Base-by-base conservation (phyloP, 306 rosid genomes). In the Quillaja saponaria region DNA sequence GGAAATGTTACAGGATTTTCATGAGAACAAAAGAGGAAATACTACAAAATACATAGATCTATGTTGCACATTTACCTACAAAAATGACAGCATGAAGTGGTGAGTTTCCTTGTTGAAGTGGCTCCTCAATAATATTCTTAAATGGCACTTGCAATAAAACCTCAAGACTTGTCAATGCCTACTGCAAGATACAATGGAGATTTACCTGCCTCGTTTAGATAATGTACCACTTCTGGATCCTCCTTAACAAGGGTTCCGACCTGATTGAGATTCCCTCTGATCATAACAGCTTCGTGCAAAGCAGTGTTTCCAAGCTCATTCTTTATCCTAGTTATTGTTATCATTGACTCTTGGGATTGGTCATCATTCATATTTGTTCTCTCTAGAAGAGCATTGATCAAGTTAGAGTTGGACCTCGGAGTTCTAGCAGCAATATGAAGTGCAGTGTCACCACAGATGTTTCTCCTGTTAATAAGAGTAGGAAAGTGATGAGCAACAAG, bases 131-230 rank as follows among this genome's bases (percentile, higher is more conserved):
- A n/a, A n/a, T n/a, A 2, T 25, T 4, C 31, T 1, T 25, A 25
- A 25, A 25, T 25, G 31, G 31, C 4, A 25, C 31, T 25, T 25
- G 31, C 31, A 25, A 25, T 4, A 5, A 12, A 3, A 6, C 33
- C 4, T 34, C 45, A 20, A 9, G 18, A n/a, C 4, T 33, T 12
- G 5, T 8, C 33, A 9, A 6, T 34, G 10, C n/a, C 2, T 39
- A 21, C 46, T 57, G 62, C 62, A 31, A 38, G 37, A 39, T 34
- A 39, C 8, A 57, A 14, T 14, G 62, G 62, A 17, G 47, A 31
- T 0, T 1, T 3, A 5, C 46, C 46, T 2, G 15, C 10, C 17
- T 57, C 15, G 21, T 20, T 54, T 15, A 42, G 14, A 42, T 13
- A 42, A 15, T 42, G 14, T 42, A n/a, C 48, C n/a, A 12, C n/a